These are phyloP conservation scores for Lachnellula hyalina DNA, from an alignment of 2,329 filamentous ascomycete species.

Conservation along the genomic window DNA sequence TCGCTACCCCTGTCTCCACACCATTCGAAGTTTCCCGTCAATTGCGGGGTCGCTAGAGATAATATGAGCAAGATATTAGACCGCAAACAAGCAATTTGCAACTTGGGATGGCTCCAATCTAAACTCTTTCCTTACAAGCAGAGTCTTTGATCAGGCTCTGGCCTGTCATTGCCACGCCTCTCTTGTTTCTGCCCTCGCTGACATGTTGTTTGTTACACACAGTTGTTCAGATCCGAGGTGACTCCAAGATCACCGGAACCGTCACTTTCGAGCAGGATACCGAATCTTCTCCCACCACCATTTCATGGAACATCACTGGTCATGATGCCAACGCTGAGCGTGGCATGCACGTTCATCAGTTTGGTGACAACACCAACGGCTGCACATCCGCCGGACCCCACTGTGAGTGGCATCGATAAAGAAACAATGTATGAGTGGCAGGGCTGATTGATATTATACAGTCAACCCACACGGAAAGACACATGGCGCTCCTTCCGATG, in stretches of 20 bases:
- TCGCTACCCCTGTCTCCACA: constrained; percentile 4
- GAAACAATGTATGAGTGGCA: constrained; percentile 9
- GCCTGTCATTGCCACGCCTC: neutral
- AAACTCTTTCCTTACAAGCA: constrained; percentile 27
- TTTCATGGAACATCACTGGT: constrained; percentile 89
- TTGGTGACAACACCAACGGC: constrained; percentile 99
- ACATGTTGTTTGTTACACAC: constrained; percentile 12
- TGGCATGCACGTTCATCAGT: constrained; percentile 98
- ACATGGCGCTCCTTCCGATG: constrained; percentile 82
- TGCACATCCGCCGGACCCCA: constrained; percentile 98
- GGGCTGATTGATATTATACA: constrained; percentile 33
- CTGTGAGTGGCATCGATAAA: constrained; percentile 57
- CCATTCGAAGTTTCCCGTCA: constrained; percentile 3
- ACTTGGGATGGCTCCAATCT: constrained; percentile 44
- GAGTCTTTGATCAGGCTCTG: constrained; percentile 12
- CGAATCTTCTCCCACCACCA: constrained; percentile 75
- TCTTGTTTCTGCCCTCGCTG: constrained; percentile 3
- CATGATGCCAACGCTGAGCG: constrained; percentile 93
- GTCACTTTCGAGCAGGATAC: constrained; percentile 90
- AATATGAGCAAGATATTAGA: constrained; percentile 54
- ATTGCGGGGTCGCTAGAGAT: constrained; percentile 40
- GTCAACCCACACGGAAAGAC: constrained; percentile 94
- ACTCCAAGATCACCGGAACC: constrained; percentile 90
- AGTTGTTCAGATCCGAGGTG: constrained; percentile 97
- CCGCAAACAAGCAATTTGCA: constrained; percentile 25